These are phyloP conservation scores for Puccinia triticina DNA, from an alignment of 1,284 basidiomycete genomes.

Conservation along the genomic window DNA sequence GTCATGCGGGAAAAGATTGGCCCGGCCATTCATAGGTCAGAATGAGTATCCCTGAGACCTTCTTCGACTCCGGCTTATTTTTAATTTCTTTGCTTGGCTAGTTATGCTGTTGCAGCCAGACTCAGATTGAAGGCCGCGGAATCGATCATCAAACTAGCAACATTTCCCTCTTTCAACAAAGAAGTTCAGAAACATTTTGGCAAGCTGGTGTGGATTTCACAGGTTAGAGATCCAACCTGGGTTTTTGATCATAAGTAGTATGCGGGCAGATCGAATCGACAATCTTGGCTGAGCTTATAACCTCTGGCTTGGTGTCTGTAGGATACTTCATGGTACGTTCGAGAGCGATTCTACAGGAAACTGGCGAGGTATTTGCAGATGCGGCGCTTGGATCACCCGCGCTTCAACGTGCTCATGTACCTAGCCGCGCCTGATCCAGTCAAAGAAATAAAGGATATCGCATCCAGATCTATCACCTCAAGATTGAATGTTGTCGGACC, in stretches of 20 bases:
- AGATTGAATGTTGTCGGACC: conserved; percentile 63
- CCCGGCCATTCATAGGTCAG: conserved; percentile 63
- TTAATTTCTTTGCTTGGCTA: conserved; percentile 15
- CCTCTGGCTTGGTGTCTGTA: conserved; percentile 58
- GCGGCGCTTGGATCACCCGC: conserved; percentile 62
- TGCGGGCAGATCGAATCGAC: background rate
- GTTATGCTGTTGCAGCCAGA: conserved; percentile 57
- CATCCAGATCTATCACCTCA: conserved; percentile 67
- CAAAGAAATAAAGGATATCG: conserved; percentile 66
- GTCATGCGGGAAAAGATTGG: conserved; percentile 61
- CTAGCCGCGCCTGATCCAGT: conserved; percentile 91
- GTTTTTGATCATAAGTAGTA: conserved; percentile 5
- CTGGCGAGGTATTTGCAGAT: conserved; percentile 67
- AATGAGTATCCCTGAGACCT: conserved; percentile 54
- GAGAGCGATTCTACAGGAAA: conserved; percentile 76
- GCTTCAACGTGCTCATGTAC: conserved; percentile 83
- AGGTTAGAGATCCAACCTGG: conserved; percentile 64
- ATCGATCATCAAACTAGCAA: conserved; percentile 78
- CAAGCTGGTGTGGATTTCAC: conserved; percentile 73
- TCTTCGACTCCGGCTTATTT: conserved; percentile 36
- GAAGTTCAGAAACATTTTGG: conserved; percentile 70
- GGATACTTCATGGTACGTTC: conserved; percentile 87
- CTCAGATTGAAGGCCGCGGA: conserved; percentile 79
- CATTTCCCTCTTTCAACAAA: conserved; percentile 68
- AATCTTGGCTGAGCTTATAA: conserved; percentile 33